Percentiles rank a stretch among this genome's conserved stretches.
These are phyloP conservation scores for Solanum neorickii DNA, from an alignment of 257 asterid genomes.

Conservation along the genomic window DNA sequence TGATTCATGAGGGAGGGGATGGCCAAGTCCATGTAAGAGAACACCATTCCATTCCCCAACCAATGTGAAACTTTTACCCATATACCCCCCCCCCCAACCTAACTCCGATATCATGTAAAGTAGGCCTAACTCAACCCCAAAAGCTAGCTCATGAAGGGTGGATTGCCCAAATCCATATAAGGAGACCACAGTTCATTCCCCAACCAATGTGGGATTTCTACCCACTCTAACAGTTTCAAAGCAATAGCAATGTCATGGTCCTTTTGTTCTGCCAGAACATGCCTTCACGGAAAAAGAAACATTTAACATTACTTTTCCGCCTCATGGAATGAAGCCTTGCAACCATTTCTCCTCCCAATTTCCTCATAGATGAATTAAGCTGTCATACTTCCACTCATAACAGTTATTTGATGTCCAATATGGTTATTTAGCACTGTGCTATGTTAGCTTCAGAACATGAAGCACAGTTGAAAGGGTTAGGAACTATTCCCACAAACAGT, in stretches of 20 bases:
- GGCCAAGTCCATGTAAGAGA: no score
- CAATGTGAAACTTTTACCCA: no score
- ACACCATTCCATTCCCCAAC: no score
- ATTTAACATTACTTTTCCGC: background rate
- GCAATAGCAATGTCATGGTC: background rate
- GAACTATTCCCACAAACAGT: background rate
- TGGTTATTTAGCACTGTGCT: background rate
- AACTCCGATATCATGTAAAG: no score
- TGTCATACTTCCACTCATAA: background rate
- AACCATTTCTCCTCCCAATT: background rate
- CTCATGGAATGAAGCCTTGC: background rate
- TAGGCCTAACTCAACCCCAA: no score
- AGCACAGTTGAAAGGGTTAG: background rate
- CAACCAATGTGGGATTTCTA: no score
- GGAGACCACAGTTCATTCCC: no score
- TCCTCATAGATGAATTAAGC: background rate
- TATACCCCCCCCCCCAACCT: no score
- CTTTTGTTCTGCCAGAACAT: background rate
- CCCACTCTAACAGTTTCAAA: background rate
- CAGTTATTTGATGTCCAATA: background rate
- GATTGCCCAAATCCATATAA: no score
- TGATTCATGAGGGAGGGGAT: no score
- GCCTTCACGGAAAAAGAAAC: background rate
- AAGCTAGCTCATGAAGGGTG: no score
- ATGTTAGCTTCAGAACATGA: background rate